Percentiles rank a stretch among this genome's conserved stretches.
Conservation (phyloP, 768 basidiomycete species). For the Boletellus ananiceps region DNA sequence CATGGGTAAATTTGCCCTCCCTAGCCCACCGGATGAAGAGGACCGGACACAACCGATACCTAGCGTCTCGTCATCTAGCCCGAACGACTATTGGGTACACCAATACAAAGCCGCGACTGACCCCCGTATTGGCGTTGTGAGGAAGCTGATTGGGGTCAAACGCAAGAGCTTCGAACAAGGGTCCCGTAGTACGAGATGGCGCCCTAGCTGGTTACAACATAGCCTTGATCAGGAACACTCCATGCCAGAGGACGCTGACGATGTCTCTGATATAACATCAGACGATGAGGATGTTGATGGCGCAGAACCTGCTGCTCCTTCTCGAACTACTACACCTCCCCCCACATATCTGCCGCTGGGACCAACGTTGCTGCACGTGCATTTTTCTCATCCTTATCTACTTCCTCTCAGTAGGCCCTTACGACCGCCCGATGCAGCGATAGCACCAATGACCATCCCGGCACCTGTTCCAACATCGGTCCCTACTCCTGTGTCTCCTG, state of each 20-base stretch:
- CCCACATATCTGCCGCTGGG: conserved; percentile 70
- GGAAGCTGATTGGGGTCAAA: conserved; percentile 66
- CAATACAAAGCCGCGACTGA: conserved; percentile 63
- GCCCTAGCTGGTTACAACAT: conserved; percentile 42
- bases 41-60: conserved; percentile 32
- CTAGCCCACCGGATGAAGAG: conserved; percentile 56
- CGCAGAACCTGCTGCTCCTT: conserved; percentile 24
- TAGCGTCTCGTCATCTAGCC: conserved; percentile 12
- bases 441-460: conserved; percentile 42
- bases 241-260: conserved; percentile 32
- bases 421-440: conserved; percentile 52
- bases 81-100: conserved; percentile 40
- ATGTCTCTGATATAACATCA: conserved; percentile 37
- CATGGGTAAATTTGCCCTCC: conserved; percentile 67
- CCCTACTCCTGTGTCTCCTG: conserved; percentile 83
- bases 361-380: conserved; percentile 59
- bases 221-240: conserved; percentile 45
- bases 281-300: conserved; percentile 38
- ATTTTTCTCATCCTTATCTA: conserved; percentile 60
- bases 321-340: conserved; percentile 64
- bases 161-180: conserved; percentile 48
- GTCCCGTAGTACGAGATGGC: conserved; percentile 31
- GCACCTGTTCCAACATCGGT: conserved; percentile 47
- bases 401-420: conserved; percentile 60
- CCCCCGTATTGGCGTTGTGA: conserved; percentile 64